phyloP scores from a whole-genome alignment of 768 basidiomycete species.

The Xerocomus potaroensis region DNA sequence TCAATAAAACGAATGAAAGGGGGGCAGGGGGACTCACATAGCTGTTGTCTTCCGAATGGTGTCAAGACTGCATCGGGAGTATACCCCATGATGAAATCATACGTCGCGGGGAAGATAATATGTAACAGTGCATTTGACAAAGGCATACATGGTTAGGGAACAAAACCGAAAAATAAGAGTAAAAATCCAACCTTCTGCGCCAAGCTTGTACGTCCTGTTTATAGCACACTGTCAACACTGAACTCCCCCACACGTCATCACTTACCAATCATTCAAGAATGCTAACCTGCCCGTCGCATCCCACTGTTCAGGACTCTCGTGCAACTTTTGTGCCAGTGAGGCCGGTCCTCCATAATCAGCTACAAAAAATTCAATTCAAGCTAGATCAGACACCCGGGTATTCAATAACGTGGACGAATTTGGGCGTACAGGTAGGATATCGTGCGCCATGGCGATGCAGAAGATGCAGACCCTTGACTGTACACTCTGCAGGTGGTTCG shows the following conservation, averaged over 20 bases:
- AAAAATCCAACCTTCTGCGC: conserved; percentile 62
- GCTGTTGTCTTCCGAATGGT: conserved; percentile 85
- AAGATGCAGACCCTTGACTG: conserved; percentile 70
- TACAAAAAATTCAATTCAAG: conserved; percentile 24
- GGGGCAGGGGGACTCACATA: conserved; percentile 47
- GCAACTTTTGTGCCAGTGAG: conserved; percentile 51
- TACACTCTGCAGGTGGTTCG: conserved; percentile 64
- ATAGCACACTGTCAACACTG: neutral
- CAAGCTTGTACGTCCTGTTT: conserved; percentile 82
- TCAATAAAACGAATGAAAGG: neutral
- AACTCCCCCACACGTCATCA: conserved; percentile 1
- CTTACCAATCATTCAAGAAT: conserved; percentile 82
- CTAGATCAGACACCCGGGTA: neutral
- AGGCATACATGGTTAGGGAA: neutral
- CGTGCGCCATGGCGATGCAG: conserved; percentile 82
- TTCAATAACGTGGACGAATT: neutral
- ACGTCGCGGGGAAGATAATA: neutral
- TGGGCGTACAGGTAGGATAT: conserved; percentile 59
- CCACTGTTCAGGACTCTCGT: conserved; percentile 54
- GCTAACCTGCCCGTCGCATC: conserved; percentile 58
- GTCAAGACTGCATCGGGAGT: conserved; percentile 54
- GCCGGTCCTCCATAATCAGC: conserved; percentile 61
- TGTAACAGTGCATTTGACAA: neutral
- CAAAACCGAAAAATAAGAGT: neutral
- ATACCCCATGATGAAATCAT: neutral